Conservation (phyloP, 2,329 filamentous ascomycete genomes). For the Neoascochyta sp. region DNA sequence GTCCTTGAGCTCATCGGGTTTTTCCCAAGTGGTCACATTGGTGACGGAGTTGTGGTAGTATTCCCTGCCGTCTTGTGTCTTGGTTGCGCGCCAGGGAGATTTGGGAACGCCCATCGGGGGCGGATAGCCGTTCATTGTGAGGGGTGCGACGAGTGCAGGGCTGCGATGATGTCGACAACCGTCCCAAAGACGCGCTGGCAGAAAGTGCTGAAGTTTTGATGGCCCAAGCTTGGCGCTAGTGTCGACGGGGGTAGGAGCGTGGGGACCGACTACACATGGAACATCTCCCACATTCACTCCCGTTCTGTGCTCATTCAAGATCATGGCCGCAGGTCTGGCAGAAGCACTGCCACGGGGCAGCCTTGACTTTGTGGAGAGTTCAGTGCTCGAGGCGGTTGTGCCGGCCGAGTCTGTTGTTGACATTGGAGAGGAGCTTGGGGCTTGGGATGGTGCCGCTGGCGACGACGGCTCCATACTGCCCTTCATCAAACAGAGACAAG, state of each 20-base stretch:
- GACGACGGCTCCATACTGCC: constrained; percentile 49
- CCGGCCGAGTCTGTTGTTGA: constrained; percentile 37
- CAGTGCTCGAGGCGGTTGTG: constrained; percentile 39
- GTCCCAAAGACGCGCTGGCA: too few relatives aligned
- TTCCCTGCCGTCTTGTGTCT: constrained; percentile 72
- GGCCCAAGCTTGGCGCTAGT: too few relatives aligned
- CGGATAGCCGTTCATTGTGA: constrained; percentile 57
- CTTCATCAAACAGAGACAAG: constrained; percentile 59
- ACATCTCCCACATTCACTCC: constrained; percentile 1
- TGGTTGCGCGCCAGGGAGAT: constrained; percentile 72
- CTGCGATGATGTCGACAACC: too few relatives aligned
- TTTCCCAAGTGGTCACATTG: constrained; percentile 89
- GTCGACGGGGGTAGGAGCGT: too few relatives aligned
- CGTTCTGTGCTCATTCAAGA: constrained; percentile 1
- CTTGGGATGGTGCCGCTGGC: constrained; percentile 45
- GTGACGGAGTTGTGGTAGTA: constrained; percentile 91
- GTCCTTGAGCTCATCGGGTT: constrained; percentile 85
- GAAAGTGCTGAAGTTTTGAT: too few relatives aligned
- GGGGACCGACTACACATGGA: too few relatives aligned
- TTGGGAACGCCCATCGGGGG: constrained; percentile 44
- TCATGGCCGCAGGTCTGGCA: constrained; percentile 18
- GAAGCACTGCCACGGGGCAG: constrained; percentile 29
- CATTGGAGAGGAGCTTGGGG: constrained; percentile 39
- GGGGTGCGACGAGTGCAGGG: background rate
- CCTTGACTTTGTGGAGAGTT: constrained; percentile 39